Evolutionary conservation across 768 basidiomycete species (phyloP), one percentile per base, ranked within the genome.

Genomic region (Agaricus blazei): DNA sequence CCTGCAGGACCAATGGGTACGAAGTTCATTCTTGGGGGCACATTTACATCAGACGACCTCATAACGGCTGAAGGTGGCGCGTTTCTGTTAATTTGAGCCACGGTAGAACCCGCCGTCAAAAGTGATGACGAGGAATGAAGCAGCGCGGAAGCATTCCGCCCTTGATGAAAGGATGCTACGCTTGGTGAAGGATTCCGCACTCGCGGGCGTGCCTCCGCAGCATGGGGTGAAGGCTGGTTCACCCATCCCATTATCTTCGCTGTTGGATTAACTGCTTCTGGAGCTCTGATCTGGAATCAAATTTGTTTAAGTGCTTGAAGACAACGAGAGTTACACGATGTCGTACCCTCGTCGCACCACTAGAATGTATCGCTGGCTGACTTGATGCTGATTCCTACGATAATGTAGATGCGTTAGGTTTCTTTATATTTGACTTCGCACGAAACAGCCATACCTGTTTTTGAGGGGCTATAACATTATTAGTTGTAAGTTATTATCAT

Each of bases 1-100:
- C 52, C 52, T 23, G 52, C 34, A 6, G 52, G 52, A 11, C 52
- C 52, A 37, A 52, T 52, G n/a, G 42, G 43, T n/a, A 52, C 52
- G 23, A 46, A 31, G 7, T 44, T 45, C 51, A 52, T 45, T 11
- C 23, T 31, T 29, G 46, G 46, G 4, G 46, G 46, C 15, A 31
- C 31, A 8, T 31, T n/a, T 9, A 15, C 26, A 27, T 27, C 5
- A 47, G 46, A n/a, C 15, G 46, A 27, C 29, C 27, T 31, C 27
- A 19, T 51, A 27, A 28, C 12, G 2, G 26, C 9, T n/a, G 31
- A 41, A 40, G 40, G 19, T 42, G 8, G 38, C 34, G 48, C 9
- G 19, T 19, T n/a, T 15, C 8, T 12, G 5, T 23, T n/a, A 27
- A 9, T 27, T 37, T 8, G 23, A 9, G 8, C 9, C 38, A 36